Percentiles rank a stretch among this genome's conserved stretches.
Conservation (phyloP, 345 rosid genomes). For the Ricinus communis region DNA sequence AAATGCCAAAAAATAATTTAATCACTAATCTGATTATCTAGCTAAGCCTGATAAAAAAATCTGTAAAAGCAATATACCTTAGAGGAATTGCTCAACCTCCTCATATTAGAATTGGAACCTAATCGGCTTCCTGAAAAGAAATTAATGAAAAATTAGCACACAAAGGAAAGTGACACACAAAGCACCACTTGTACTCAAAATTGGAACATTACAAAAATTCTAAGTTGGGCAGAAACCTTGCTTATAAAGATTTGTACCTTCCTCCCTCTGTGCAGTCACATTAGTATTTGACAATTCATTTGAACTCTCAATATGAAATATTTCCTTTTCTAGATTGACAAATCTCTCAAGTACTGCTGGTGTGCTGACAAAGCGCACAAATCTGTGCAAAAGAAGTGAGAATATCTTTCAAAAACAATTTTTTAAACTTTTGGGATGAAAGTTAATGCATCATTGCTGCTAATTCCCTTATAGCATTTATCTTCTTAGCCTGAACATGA, state of each 20-base stretch:
- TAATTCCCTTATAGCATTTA: background rate
- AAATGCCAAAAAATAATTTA: slow-evolving; percentile 14
- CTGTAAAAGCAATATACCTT: slow-evolving; percentile 36
- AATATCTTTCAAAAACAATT: background rate
- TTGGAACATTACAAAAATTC: slow-evolving; percentile 3
- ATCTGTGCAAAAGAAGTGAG: slow-evolving; percentile 39
- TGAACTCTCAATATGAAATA: slow-evolving; percentile 64
- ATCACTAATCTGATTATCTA: background rate
- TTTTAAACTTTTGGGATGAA: background rate
- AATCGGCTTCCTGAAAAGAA: slow-evolving; percentile 31
- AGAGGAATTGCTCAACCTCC: slow-evolving; percentile 49
- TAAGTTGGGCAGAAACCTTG: background rate
- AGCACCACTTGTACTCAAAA: background rate
- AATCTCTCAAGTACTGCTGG: slow-evolving; percentile 93
- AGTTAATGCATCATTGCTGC: background rate
- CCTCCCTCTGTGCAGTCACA: slow-evolving; percentile 33
- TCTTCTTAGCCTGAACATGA: background rate
- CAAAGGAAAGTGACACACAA: background rate
- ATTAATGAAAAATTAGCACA: background rate
- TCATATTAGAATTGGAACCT: slow-evolving; percentile 21
- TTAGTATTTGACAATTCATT: slow-evolving; percentile 41
- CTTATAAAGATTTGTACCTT: slow-evolving; percentile 38
- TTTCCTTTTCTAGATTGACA: slow-evolving; percentile 67
- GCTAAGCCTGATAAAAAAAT: background rate
- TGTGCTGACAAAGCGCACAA: slow-evolving; percentile 79